Evolutionary conservation across 192 early-diverging fungal species (phyloP), one percentile per base, ranked within the genome.

Genomic region (Coemansia sp.): DNA sequence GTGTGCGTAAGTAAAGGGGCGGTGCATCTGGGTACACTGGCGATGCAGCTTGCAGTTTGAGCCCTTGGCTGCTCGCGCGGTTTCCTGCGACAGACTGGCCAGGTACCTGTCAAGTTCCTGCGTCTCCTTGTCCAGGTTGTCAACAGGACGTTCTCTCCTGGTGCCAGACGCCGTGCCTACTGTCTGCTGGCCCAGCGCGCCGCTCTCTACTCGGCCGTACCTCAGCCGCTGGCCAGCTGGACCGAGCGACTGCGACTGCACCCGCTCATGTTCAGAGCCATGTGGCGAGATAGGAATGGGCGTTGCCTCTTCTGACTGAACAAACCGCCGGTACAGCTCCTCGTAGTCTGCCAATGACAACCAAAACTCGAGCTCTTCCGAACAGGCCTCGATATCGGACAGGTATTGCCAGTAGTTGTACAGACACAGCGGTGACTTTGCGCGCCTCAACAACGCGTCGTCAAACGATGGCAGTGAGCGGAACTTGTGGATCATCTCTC

Each of bases 281-380:
- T 32, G 56, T n/a, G 48, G 61, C 29, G 61, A 57, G 18, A 48
- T 33, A 32, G 56, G 36, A 7, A 25, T 42, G 16, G 68, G 60
- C 66, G 36, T 29, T 4, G 68, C 58, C 52, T 48, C 54, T 12
- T 63, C 62, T 0, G 55, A n/a, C 22, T 71, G 73, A 17, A 83
- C 72, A 71, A 84, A 89, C 0, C 81, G 67, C 31, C 80, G 67
- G 82, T 89, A 89, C 31, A 91, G 75, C n/a, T 82, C 72, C 67
- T 92, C 91, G 67, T 89, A 90, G 58, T 87, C 87, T 4, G 85
- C 83, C 30, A 92, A 83, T 66, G 91, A 88, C 28, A 92, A 70
- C 76, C 88, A 92, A 66, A 92, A 92, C 62, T 92, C 90, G 8
- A 92, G 83, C 61, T 89, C 85, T 67, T 89, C 89, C 32, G 86